A percentile compares a stretch with the other conserved stretches of the same genome.
phyloP scores from a whole-genome alignment of 139 green algal genomes.

The Trebouxia sp. region DNA sequence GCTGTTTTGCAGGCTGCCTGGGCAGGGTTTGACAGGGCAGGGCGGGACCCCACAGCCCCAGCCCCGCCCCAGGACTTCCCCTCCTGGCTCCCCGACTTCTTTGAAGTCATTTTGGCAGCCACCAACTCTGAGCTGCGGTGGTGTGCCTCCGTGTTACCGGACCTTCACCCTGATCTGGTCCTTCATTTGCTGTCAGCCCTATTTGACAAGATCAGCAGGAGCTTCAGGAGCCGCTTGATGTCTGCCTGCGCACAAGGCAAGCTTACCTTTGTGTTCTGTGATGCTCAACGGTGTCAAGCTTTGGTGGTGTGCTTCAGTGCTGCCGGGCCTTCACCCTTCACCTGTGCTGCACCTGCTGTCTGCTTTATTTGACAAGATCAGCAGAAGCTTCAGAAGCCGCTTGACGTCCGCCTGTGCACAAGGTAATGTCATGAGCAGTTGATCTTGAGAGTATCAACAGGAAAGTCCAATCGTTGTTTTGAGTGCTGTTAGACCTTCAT shows the following conservation, averaged over 20 bases:
- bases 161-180: conserved; percentile 50
- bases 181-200: conserved; percentile 48
- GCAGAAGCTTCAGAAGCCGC: conserved; percentile 39
- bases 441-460: no score
- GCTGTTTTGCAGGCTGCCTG: conserved; percentile 43
- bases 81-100: conserved; percentile 70
- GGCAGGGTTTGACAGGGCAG: conserved; percentile 44
- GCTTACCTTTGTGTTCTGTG: no score
- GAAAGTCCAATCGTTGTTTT: conserved; percentile 63
- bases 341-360: conserved; percentile 58
- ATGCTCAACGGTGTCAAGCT: no score
- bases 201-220: conserved; percentile 37
- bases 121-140: conserved; percentile 67
- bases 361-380: conserved; percentile 37
- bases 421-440: no score
- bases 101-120: conserved; percentile 57
- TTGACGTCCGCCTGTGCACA: conserved; percentile 48
- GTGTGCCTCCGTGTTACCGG: conserved; percentile 54
- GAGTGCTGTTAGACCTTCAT: conserved; percentile 51
- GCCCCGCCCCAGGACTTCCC: conserved; percentile 37
- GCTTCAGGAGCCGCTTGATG: conserved; percentile 41
- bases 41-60: not conserved
- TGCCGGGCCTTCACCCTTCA: conserved; percentile 49
- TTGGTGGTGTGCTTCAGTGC: conserved; percentile 53
- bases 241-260: conserved; percentile 48